phyloP scores from a whole-genome alignment of 139 green algal genomes.

The Chlamydomonas applanata region DNA sequence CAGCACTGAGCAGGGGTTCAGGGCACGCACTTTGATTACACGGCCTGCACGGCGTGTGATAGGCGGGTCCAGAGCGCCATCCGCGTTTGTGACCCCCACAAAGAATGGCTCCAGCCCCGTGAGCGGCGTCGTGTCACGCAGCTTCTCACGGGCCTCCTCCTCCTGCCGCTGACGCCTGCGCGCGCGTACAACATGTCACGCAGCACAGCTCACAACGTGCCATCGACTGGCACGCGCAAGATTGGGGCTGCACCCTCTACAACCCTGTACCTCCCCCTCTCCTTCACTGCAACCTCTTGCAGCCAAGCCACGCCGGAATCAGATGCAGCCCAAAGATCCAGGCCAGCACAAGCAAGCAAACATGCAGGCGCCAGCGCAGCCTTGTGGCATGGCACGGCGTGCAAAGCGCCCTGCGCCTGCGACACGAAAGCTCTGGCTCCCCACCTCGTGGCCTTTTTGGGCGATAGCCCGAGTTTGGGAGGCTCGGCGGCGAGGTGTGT shows the following conservation, averaged over 20 bases:
- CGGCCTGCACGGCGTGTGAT: constrained; percentile 7
- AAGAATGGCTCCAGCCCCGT: constrained; percentile 4
- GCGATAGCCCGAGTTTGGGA: neutral
- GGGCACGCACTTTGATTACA: constrained; percentile 23
- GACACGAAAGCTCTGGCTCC: too few species aligned
- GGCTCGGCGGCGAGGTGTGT: neutral
- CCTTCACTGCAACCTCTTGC: too few species aligned
- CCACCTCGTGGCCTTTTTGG: neutral
- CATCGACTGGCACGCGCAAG: too few species aligned
- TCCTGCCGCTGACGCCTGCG: neutral
- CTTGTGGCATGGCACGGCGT: too few species aligned
- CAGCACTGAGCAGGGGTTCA: neutral
- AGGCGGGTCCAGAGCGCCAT: neutral
- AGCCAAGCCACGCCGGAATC: too few species aligned
- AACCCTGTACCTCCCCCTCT: too few species aligned
- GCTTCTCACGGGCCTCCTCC: neutral
- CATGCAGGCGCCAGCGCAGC: neutral
- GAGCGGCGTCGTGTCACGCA: neutral
- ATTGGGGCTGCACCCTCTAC: too few species aligned
- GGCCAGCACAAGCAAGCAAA: neutral
- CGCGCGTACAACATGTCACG: too few species aligned
- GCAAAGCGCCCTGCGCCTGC: too few species aligned
- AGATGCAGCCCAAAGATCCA: neutral
- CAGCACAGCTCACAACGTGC: too few species aligned
- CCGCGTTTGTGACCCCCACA: neutral